Evolutionary conservation across 2,329 filamentous ascomycete genomes (phyloP).

Genomic region (Coniella lustricola): DNA sequence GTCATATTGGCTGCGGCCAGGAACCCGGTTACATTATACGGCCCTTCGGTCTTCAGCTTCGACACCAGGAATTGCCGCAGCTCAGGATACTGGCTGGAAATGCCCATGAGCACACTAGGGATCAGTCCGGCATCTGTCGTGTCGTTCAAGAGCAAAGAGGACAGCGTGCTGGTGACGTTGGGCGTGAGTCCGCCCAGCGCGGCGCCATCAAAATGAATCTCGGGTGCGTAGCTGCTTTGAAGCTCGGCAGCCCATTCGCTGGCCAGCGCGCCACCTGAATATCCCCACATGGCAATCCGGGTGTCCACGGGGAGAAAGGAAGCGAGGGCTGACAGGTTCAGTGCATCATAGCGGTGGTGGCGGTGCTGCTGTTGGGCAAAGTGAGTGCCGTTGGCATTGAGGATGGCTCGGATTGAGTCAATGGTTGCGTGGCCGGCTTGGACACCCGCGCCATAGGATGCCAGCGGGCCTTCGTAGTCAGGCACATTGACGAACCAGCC

Average conservation of each 20-base stretch:
- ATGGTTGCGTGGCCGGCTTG: conserved; percentile 37
- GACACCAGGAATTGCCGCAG: conserved; percentile 21
- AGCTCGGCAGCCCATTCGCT: conserved; percentile 46
- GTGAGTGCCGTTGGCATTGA: conserved; percentile 20
- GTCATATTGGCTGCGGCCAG: conserved; percentile 19
- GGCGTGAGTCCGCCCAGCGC: conserved; percentile 42
- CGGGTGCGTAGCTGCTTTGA: conserved; percentile 44
- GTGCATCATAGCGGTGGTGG: too few relatives aligned
- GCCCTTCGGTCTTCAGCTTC: conserved; percentile 18
- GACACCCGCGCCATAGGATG: conserved; percentile 36
- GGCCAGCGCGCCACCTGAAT: conserved; percentile 47
- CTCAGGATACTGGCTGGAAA: conserved; percentile 27
- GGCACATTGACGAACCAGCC: conserved; percentile 39
- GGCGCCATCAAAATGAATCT: conserved; percentile 40
- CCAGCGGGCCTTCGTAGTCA: conserved; percentile 38
- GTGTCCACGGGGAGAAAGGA: conserved; percentile 21
- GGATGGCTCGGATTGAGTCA: conserved; percentile 37
- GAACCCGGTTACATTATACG: conserved; percentile 19
- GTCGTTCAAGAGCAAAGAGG: conserved; percentile 23
- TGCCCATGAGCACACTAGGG: conserved; percentile 21
- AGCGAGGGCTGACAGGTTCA: too few relatives aligned
- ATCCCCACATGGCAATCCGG: conserved; percentile 41
- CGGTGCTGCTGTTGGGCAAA: neutral
- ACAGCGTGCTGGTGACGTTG: conserved; percentile 31
- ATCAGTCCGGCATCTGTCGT: conserved; percentile 6